Percentiles rank a stretch among this genome's conserved stretches.
These are phyloP conservation scores for Megacollybia platyphylla DNA, from an alignment of 1,284 basidiomycete genomes.

Conservation along the genomic window DNA sequence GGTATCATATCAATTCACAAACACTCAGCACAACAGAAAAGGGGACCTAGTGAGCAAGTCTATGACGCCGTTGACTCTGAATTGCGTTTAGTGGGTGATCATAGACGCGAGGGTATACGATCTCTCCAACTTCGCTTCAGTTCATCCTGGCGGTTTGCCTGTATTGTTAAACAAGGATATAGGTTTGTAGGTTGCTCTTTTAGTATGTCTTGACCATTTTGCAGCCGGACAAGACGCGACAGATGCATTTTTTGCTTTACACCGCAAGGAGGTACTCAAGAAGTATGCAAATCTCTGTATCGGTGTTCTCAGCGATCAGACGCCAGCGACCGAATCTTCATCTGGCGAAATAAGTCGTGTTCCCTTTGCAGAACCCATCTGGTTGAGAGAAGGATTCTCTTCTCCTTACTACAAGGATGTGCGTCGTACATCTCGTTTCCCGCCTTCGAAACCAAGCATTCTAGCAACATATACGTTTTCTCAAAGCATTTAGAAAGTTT, in stretches of 20 bases:
- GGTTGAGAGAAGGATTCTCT: slow-evolving; percentile 54
- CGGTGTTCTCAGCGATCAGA: slow-evolving; percentile 48
- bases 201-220: slow-evolving; percentile 3
- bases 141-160: slow-evolving; percentile 75
- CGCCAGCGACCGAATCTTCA: slow-evolving; percentile 30
- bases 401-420: slow-evolving; percentile 66
- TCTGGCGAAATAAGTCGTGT: slow-evolving; percentile 47
- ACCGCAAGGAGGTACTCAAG: slow-evolving; percentile 66
- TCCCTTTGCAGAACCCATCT: slow-evolving; percentile 71
- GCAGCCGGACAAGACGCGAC: slow-evolving; percentile 64
- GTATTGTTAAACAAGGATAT: slow-evolving; percentile 67
- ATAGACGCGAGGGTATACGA: slow-evolving; percentile 79
- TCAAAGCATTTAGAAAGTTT: slow-evolving; percentile 34
- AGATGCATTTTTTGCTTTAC: slow-evolving; percentile 65
- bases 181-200: slow-evolving; percentile 24
- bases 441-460: neutral
- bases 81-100: slow-evolving; percentile 54
- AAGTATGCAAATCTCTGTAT: slow-evolving; percentile 58
- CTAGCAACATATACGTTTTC: slow-evolving; percentile 28
- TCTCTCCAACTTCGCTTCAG: slow-evolving; percentile 60
- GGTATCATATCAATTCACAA: too few species aligned
- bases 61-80: too few species aligned
- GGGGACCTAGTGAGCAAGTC: too few species aligned
- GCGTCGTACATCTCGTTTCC: slow-evolving; percentile 6
- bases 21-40: too few species aligned